These are phyloP conservation scores for Colletotrichum sp. DNA, from an alignment of 2,329 filamentous ascomycete species.

Conservation along the genomic window DNA sequence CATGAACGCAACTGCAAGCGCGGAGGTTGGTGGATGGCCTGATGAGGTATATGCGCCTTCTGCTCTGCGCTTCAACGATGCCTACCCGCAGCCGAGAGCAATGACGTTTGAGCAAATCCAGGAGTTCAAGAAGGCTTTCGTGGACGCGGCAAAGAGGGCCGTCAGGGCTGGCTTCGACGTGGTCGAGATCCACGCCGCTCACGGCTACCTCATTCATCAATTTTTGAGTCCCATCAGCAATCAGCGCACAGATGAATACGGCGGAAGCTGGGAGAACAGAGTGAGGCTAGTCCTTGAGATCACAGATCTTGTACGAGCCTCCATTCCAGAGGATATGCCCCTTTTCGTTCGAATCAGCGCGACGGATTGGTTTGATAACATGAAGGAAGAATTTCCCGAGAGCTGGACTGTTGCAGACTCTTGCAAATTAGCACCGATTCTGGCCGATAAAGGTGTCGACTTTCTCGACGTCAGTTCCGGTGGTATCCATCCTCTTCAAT, in stretches of 20 bases:
- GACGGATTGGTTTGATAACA: conserved; percentile 75
- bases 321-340: conserved; percentile 71
- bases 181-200: conserved; percentile 77
- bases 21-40: conserved; percentile 57
- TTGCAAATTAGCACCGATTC: conserved; percentile 63
- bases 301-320: conserved; percentile 64
- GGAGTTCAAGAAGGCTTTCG: conserved; percentile 65
- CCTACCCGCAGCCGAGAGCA: conserved; percentile 64
- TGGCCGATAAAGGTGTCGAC: conserved; percentile 74
- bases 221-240: conserved; percentile 78
- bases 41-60: conserved; percentile 53
- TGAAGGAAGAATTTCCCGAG: conserved; percentile 55
- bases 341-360: conserved; percentile 77
- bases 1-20: conserved; percentile 54
- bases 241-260: conserved; percentile 70
- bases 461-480: conserved; percentile 76
- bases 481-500: conserved; percentile 64
- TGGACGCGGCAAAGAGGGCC: conserved; percentile 57
- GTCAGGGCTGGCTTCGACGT: conserved; percentile 71
- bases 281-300: conserved; percentile 71
- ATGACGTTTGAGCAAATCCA: conserved; percentile 72
- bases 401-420: conserved; percentile 74
- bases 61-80: conserved; percentile 59
- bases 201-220: conserved; percentile 76
- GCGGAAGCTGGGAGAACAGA: conserved; percentile 75